A percentile compares a stretch with the other conserved stretches of the same genome.
phyloP scores from a whole-genome alignment of 2,329 filamentous ascomycete species.

The Xylariaceae sp. region DNA sequence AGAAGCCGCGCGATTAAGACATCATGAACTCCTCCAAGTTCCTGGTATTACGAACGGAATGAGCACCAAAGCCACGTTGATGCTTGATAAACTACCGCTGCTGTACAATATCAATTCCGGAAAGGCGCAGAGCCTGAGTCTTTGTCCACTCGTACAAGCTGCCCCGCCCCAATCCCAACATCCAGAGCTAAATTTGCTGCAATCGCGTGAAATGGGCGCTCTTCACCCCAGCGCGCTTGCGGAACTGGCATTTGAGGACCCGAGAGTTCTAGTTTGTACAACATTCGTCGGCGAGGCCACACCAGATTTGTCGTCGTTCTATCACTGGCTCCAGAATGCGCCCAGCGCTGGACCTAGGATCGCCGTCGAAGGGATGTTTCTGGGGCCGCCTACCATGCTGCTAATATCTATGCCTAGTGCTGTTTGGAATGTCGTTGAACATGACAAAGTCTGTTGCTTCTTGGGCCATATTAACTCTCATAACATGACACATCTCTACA shows the following conservation, averaged over 20 bases:
- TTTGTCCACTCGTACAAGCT: constrained; percentile 46
- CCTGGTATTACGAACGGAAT: constrained; percentile 45
- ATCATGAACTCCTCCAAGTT: constrained; percentile 44
- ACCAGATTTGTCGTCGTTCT: constrained; percentile 63
- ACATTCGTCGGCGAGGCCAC: constrained; percentile 65
- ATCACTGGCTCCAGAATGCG: constrained; percentile 62
- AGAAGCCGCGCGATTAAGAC: constrained; percentile 47
- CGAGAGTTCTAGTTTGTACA: constrained; percentile 63
- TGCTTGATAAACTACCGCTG: constrained; percentile 43
- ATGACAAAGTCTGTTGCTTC: constrained; percentile 65
- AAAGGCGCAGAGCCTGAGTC: constrained; percentile 50
- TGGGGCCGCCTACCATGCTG: constrained; percentile 64
- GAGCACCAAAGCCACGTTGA: constrained; percentile 34
- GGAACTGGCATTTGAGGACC: constrained; percentile 60
- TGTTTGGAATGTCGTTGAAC: constrained; percentile 63
- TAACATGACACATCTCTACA: constrained; percentile 64
- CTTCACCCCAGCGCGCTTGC: constrained; percentile 49
- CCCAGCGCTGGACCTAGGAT: constrained; percentile 57
- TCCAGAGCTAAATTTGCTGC: constrained; percentile 31
- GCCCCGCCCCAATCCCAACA: constrained; percentile 30
- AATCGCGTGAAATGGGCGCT: constrained; percentile 38
- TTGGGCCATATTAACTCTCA: constrained; percentile 64
- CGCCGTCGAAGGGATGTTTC: constrained; percentile 65
- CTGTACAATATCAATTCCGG: constrained; percentile 56
- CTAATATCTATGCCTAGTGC: constrained; percentile 64